A percentile compares a stretch with the other conserved stretches of the same genome.
Evolutionary conservation across 2,329 filamentous ascomycete species (phyloP).

Genomic region (Hymenoscyphus scutula): DNA sequence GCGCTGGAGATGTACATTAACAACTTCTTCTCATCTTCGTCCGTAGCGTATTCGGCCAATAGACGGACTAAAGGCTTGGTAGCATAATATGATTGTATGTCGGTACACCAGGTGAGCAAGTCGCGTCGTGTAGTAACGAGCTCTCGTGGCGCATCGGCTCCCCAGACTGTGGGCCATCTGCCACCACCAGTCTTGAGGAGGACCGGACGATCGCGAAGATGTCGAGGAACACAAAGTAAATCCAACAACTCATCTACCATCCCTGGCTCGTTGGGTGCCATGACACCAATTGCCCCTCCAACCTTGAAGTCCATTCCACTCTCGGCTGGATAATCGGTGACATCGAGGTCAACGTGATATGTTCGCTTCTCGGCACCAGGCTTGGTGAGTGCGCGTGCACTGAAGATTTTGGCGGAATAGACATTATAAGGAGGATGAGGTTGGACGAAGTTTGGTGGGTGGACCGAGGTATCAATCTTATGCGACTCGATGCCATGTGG

Average conservation of each 20-base stretch:
- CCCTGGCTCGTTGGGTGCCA: conserved; percentile 76
- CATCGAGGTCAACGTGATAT: conserved; percentile 94
- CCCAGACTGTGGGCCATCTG: conserved; percentile 98
- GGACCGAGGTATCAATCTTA: conserved; percentile 56
- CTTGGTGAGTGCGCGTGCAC: conserved; percentile 81
- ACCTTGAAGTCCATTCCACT: conserved; percentile 90
- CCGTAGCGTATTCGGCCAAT: conserved; percentile 78
- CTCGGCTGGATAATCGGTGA: conserved; percentile 89
- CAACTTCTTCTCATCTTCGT: conserved; percentile 83
- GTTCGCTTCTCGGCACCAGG: conserved; percentile 92
- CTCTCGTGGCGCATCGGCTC: conserved; percentile 79
- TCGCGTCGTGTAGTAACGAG: conserved; percentile 88
- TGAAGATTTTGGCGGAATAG: conserved; percentile 83
- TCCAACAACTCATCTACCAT: conserved; percentile 84
- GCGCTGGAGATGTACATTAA: conserved; percentile 81
- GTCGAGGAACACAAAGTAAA: conserved; percentile 74
- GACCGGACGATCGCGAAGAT: conserved; percentile 80
- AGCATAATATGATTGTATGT: conserved; percentile 88
- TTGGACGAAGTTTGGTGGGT: conserved; percentile 87
- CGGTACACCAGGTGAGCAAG: conserved; percentile 92
- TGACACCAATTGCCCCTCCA: conserved; percentile 90
- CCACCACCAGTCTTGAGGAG: conserved; percentile 75
- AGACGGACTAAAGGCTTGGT: conserved; percentile 84
- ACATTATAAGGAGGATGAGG: conserved; percentile 93
- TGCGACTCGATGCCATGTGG: conserved; percentile 25